Conservation (phyloP, 1,284 basidiomycete species). For the Apiotrichum gracile region DNA sequence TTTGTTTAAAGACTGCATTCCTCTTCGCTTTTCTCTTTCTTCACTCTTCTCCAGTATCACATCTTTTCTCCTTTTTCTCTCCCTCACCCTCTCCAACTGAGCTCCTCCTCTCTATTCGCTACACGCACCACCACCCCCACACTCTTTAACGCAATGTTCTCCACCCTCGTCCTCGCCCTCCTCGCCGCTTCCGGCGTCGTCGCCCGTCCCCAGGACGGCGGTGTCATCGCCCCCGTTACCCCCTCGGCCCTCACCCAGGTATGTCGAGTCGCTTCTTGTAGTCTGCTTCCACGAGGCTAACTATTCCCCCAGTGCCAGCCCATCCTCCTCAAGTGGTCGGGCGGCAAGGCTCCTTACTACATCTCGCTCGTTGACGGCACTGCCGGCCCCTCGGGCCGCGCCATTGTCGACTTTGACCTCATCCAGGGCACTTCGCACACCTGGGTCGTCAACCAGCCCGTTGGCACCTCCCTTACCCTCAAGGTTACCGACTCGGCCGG, state of each 20-base stretch:
- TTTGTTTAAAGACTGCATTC: not conserved
- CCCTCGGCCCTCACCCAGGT: slow-evolving; percentile 46
- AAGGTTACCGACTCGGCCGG: slow-evolving; percentile 35
- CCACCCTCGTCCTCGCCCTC: slow-evolving; percentile 16
- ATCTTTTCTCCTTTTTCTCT: not conserved
- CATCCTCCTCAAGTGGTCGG: slow-evolving; percentile 54
- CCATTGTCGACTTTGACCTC: slow-evolving; percentile 28
- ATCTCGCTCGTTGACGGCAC: slow-evolving; percentile 62
- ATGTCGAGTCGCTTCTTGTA: not conserved
- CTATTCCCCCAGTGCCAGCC: slow-evolving; percentile 34
- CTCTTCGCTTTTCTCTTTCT: not conserved
- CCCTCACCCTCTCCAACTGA: slow-evolving; percentile 1
- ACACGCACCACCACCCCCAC: not conserved
- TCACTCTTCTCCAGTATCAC: not conserved
- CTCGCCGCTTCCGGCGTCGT: slow-evolving; percentile 18
- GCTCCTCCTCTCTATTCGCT: not conserved
- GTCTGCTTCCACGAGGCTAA: not conserved
- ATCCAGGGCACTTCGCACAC: slow-evolving; percentile 52
- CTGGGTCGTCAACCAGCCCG: slow-evolving; percentile 59
- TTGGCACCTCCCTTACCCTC: slow-evolving; percentile 48
- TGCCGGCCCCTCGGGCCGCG: slow-evolving; percentile 54
- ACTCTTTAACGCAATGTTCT: slow-evolving; percentile 18
- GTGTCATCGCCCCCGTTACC: slow-evolving; percentile 59
- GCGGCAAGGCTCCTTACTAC: slow-evolving; percentile 60
- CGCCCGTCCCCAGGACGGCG: slow-evolving; percentile 22